Evolutionary conservation across 345 rosid genomes (phyloP).

Genomic region (Eutrema heterophyllum): DNA sequence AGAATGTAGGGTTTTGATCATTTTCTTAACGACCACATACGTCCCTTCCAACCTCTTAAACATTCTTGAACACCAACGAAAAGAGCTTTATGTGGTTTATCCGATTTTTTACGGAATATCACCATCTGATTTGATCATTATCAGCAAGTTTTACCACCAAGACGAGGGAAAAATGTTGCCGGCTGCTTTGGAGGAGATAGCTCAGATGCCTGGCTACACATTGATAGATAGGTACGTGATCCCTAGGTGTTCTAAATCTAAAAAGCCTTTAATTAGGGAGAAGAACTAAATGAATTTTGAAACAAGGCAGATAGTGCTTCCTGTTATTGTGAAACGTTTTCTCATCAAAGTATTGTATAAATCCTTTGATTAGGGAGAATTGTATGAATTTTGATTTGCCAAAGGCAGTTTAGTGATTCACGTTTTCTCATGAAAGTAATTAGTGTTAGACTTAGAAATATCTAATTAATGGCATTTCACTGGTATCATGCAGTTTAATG

Average conservation of each 20-base stretch:
- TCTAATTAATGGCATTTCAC: too few species aligned
- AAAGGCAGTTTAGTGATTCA: neutral
- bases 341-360: too few species aligned
- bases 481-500: too few species aligned
- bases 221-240: slow-evolving; percentile 23
- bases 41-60: neutral
- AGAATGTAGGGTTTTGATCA: slow-evolving; percentile 9
- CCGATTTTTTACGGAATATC: neutral
- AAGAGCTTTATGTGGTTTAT: neutral
- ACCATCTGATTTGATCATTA: neutral
- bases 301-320: too few species aligned
- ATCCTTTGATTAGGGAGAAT: too few species aligned
- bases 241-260: too few species aligned
- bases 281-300: too few species aligned
- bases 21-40: neutral
- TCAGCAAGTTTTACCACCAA: neutral
- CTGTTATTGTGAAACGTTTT: too few species aligned
- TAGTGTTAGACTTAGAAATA: too few species aligned
- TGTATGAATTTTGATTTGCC: too few species aligned
- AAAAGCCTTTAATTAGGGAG: too few species aligned
- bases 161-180: neutral
- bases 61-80: neutral
- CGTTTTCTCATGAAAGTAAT: neutral
- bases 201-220: slow-evolving; percentile 12
- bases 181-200: neutral